Conservation (phyloP, 495 filamentous ascomycete species). For the Entonaema liquescens region DNA sequence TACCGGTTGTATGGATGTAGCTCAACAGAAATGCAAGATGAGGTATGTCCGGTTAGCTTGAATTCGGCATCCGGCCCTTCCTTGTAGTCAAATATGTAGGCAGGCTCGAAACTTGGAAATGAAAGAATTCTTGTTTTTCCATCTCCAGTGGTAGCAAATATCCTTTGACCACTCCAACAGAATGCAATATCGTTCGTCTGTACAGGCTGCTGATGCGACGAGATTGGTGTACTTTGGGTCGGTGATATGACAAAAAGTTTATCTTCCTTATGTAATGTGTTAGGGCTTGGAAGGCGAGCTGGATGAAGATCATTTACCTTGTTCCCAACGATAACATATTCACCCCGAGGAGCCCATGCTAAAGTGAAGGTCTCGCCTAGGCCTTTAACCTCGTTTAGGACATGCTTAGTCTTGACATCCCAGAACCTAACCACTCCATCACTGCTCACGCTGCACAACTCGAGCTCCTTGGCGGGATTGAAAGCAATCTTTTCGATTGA, state of each 20-base stretch:
- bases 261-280: conserved; percentile 64
- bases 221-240: conserved; percentile 59
- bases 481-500: conserved; percentile 88
- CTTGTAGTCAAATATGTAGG: conserved; percentile 51
- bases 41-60: conserved; percentile 84
- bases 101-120: conserved; percentile 68
- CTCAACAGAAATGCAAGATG: conserved; percentile 73
- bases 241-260: conserved; percentile 72
- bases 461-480: conserved; percentile 86
- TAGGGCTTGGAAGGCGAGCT: conserved; percentile 11
- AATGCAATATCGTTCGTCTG: conserved; percentile 88
- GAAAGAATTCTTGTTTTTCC: conserved; percentile 82
- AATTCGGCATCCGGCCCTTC: conserved; percentile 56
- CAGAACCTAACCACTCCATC: conserved; percentile 91
- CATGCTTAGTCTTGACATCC: conserved; percentile 86
- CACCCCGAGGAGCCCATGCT: conserved; percentile 89
- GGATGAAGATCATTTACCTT: conserved; percentile 64
- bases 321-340: conserved; percentile 80
- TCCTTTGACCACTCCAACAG: conserved; percentile 73
- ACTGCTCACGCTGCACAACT: conserved; percentile 82
- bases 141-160: conserved; percentile 85
- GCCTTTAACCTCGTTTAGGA: conserved; percentile 81
- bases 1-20: conserved; percentile 80
- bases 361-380: conserved; percentile 83
- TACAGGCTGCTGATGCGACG: conserved; percentile 71